Percentiles rank a stretch among this genome's conserved stretches.
Conservation (phyloP, 2,329 filamentous ascomycete genomes). For the Pleoardoris graminearum region DNA sequence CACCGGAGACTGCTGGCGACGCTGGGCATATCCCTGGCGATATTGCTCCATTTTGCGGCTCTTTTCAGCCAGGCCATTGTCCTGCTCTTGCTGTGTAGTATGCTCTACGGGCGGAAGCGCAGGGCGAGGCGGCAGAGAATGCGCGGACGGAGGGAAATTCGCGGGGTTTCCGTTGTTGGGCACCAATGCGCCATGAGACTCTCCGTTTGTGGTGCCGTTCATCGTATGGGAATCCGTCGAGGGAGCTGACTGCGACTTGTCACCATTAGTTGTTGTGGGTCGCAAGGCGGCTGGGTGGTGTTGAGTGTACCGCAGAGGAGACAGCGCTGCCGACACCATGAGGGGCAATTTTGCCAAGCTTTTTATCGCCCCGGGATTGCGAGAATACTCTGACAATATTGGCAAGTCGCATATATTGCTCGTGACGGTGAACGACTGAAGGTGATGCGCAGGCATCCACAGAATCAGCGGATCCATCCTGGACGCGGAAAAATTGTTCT, state of each 20-base stretch:
- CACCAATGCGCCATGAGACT: too few relatives aligned
- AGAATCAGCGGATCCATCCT: too few relatives aligned
- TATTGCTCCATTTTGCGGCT: neutral
- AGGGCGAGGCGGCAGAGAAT: neutral
- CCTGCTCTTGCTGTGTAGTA: neutral
- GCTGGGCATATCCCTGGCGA: neutral
- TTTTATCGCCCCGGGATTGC: neutral
- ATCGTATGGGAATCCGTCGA: neutral
- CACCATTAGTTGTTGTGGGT: neutral
- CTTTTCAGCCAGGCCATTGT: neutral
- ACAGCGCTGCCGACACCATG: neutral
- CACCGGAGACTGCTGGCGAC: neutral
- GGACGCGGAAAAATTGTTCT: too few relatives aligned
- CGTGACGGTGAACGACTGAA: neutral
- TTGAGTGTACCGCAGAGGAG: neutral
- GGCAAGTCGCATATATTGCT: neutral
- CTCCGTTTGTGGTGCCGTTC: neutral
- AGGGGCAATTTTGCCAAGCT: constrained; percentile 2
- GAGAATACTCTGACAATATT: neutral
- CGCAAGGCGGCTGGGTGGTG: neutral
- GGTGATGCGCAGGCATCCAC: neutral
- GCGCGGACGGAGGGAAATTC: neutral
- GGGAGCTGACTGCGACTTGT: neutral
- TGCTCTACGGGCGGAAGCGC: neutral
- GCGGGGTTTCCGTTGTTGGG: too few relatives aligned